phyloP scores from a whole-genome alignment of 768 basidiomycete genomes.

The Suillus lakei region DNA sequence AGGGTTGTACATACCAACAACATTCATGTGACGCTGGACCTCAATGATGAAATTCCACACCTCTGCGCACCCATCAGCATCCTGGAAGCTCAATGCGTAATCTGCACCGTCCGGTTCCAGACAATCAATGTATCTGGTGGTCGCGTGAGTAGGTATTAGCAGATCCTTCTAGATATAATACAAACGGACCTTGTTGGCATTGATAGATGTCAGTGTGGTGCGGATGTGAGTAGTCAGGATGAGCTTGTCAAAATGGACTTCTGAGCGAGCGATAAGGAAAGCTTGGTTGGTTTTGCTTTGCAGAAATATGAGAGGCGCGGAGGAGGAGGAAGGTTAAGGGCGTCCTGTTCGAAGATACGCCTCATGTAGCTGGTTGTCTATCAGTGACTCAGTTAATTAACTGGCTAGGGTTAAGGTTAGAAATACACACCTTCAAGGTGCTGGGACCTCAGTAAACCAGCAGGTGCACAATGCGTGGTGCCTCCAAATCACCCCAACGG shows the following conservation, averaged over 20 bases:
- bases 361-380: no score
- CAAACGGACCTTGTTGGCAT: conserved; percentile 75
- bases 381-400: no score
- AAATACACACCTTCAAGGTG: no score
- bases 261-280: conserved; percentile 82
- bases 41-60: conserved; percentile 97
- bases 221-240: conserved; percentile 83
- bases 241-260: conserved; percentile 70
- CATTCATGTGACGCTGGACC: conserved; percentile 84
- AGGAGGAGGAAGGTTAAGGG: no score
- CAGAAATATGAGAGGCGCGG: no score
- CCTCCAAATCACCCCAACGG: no score
- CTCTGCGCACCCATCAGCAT: conserved; percentile 92
- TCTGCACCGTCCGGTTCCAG: conserved; percentile 95
- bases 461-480: no score
- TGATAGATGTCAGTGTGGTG: conserved; percentile 85
- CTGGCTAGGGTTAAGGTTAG: no score
- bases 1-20: conserved; percentile 53
- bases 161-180: conserved; percentile 1
- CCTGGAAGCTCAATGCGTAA: conserved; percentile 96
- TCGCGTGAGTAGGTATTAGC: conserved; percentile 17
- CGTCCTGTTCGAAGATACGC: no score
- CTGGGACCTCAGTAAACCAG: no score
- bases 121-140: conserved; percentile 92
- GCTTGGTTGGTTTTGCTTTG: conserved; percentile 65